Evolutionary conservation across 495 filamentous ascomycete genomes (phyloP), one percentile per base, ranked within the genome.

Genomic region (Lentithecium fluviatile): DNA sequence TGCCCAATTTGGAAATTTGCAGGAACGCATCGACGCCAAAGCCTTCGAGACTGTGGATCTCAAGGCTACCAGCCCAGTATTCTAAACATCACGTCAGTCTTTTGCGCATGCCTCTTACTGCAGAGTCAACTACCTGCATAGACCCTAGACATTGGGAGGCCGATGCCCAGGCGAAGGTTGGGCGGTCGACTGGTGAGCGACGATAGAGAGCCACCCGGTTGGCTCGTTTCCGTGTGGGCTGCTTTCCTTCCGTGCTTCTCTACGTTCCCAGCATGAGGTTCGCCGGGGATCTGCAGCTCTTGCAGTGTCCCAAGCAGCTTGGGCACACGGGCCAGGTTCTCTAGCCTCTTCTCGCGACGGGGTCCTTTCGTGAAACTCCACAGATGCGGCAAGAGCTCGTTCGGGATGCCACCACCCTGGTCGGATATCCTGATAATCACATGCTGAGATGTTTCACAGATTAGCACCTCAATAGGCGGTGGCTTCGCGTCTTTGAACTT

Each of bases 21-120:
- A 99, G 73, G 71, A 97, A 99, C 1, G 89, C 93, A 76, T 99
- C 94, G n/a, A 95, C 91, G 1, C 94, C 94, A 66, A 97, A 99
- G 0, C 94, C 94, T 67, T 97, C 94, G 36, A 99, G 75, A 71
- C 87, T 96, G 72, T 97, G 94, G 60, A 97, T 69, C 70, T 96
- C 90, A 23, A 99, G 74, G 70, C 83, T 93, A 1, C 94, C 94
- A 7, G 95, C 94, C 94, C 94, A 99, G 74, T 97, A 98, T 74
- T 99, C 93, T 15, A 32, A 8, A n/a, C 1, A 12, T 10, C 17
- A 5, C 17, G 38, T 61, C 26, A 54, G 26, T 6, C 10, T 36
- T 15, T 19, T 4, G 10, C 8, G 11, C 8, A 29, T 7, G 11
- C 8, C 20, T 3, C n/a, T 0, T 29, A 17, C 17, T 25, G 24